Conservation (phyloP, 1,139 yeast genomes). For the Hansenula sp. region DNA sequence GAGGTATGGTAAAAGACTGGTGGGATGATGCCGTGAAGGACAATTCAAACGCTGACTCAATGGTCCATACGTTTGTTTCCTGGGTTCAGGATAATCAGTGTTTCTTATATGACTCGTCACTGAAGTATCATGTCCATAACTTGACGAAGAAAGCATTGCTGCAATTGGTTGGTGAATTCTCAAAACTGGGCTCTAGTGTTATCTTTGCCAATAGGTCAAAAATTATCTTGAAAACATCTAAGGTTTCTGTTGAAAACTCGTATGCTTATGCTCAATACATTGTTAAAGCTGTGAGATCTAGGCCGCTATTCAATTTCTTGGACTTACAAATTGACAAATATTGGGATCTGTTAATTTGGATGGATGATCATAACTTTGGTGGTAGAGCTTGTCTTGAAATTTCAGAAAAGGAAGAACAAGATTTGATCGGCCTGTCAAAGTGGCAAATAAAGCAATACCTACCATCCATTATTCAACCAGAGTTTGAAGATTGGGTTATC, state of each 20-base stretch:
- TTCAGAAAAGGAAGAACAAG: constrained; percentile 52
- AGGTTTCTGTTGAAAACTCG: constrained; percentile 79
- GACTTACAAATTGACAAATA: constrained; percentile 72
- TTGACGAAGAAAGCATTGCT: constrained; percentile 78
- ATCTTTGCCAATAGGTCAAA: constrained; percentile 81
- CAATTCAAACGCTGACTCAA: constrained; percentile 72
- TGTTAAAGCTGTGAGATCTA: constrained; percentile 72
- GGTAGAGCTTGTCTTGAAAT: constrained; percentile 74
- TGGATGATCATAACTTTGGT: constrained; percentile 86
- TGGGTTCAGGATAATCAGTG: constrained; percentile 87
- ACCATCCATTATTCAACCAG: constrained; percentile 72
- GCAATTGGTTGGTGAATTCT: constrained; percentile 79
- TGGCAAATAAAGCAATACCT: constrained; percentile 82
- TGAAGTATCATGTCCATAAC: constrained; percentile 86
- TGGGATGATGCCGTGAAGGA: constrained; percentile 86
- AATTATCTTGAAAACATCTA: constrained; percentile 68
- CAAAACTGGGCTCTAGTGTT: constrained; percentile 70
- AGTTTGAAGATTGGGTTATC: constrained; percentile 84
- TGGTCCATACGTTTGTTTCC: constrained; percentile 76
- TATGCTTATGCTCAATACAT: constrained; percentile 92
- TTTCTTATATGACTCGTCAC: constrained; percentile 66
- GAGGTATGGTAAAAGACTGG: constrained; percentile 81
- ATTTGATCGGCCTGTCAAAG: constrained; percentile 54
- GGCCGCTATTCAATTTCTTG: constrained; percentile 77
- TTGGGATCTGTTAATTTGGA: constrained; percentile 93